Base-by-base conservation (phyloP, 805 yeast genomes). In the Candida ficus region DNA sequence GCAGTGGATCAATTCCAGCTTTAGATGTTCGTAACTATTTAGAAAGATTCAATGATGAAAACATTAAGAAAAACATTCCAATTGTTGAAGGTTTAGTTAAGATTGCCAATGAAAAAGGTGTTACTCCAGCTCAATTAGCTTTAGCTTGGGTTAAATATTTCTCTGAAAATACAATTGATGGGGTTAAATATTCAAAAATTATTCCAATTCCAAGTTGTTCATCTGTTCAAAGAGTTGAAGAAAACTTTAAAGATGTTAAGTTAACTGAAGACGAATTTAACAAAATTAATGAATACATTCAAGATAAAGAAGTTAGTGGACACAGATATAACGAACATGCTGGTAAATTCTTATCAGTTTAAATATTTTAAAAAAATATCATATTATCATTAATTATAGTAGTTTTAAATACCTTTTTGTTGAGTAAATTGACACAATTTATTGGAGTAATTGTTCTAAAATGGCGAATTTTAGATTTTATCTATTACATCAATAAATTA, bases 151-250 rank as follows among this genome's bases (percentile, higher is more conserved):
- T 78, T 41, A 63, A 71, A 40, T 69, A 73, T 38, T 61, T 62
- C 42, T 65, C 66, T 43, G 52, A 42, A 8, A 47, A 48, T 25
- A 45, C 49, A 3, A 36, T 52, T 7, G 35, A 45, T 29, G 55
- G 55, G 4, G 23, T 47, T 9, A 64, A 66, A 38, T 70, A 66
- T 39, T 75, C 89, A 20, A 67, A 63, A 43, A 69, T 86, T 33
- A 55, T 89, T 34, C 95, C 96, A 26, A 83, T 89, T 57, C 96
- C 96, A 17, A 81, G 90, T 39, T 80, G 86, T 4, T 73, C 88
- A 7, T 73, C 80, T 29, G 58, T 64, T 4, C 66, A 60, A 10
- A 79, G 86, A 58, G 76, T 83, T 14, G 67, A 69, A 35, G 83
- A 77, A 56, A 89, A 87, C 62, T 66, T 75, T 48, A 62, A 67